phyloP scores from a whole-genome alignment of 2,329 filamentous ascomycete genomes.

The Gaeumannomyces tritici region DNA sequence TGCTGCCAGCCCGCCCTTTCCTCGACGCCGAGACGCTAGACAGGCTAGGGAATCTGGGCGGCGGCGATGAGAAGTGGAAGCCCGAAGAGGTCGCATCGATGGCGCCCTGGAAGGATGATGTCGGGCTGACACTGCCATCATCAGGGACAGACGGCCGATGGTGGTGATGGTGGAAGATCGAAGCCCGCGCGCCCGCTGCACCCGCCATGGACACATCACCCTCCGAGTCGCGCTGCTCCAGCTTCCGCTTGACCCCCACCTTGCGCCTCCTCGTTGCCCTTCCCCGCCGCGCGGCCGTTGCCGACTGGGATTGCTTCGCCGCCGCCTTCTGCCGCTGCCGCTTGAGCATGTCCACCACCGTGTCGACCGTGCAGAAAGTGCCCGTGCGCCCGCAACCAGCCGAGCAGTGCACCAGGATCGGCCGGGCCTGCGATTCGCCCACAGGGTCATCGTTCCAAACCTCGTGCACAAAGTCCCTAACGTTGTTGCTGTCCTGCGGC shows the following conservation, averaged over 20 bases:
- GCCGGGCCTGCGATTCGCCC: conserved; percentile 41
- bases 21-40: not conserved
- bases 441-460: conserved; percentile 52
- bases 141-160: not conserved
- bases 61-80: not conserved
- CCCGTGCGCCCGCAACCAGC: conserved; percentile 93
- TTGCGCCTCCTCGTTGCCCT: conserved; percentile 8
- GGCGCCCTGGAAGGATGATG: not conserved
- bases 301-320: conserved; percentile 15
- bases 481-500: conserved; percentile 3
- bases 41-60: not conserved
- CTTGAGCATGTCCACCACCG: conserved; percentile 92
- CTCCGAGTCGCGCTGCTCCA: conserved; percentile 22
- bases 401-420: conserved; percentile 88
- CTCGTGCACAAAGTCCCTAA: not conserved
- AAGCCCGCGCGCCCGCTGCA: not conserved
- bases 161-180: not conserved
- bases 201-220: conserved; percentile 37
- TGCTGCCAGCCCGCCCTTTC: not conserved
- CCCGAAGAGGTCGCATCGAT: not conserved
- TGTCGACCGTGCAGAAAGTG: conserved; percentile 93
- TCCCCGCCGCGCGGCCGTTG: conserved; percentile 11
- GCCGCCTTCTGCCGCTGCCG: conserved; percentile 50
- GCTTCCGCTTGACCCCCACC: conserved; percentile 10
- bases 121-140: conserved; percentile 4